These are phyloP conservation scores for Cladosporium sphaerospermum DNA, from an alignment of 2,329 filamentous ascomycete genomes.

Conservation along the genomic window DNA sequence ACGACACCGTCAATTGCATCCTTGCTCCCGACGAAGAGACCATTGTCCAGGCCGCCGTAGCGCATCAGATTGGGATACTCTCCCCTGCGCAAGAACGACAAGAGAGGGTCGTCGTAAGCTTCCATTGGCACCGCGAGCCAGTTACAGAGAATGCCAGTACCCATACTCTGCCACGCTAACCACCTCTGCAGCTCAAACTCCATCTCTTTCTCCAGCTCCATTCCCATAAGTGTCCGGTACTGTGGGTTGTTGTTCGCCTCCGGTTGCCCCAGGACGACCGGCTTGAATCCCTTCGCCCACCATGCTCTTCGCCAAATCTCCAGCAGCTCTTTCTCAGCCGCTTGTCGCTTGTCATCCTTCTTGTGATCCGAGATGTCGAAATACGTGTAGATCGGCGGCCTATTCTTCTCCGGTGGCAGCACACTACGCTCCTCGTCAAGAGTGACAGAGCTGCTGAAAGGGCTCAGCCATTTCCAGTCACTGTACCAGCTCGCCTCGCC, in stretches of 20 bases:
- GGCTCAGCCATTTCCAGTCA: slow-evolving; percentile 84
- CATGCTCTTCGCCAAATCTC: slow-evolving; percentile 86
- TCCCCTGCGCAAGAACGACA: slow-evolving; percentile 68
- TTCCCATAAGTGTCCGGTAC: slow-evolving; percentile 62
- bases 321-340: slow-evolving; percentile 72
- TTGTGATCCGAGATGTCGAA: slow-evolving; percentile 62
- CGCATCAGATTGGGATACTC: slow-evolving; percentile 68
- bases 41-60: slow-evolving; percentile 65
- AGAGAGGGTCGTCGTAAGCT: slow-evolving; percentile 61
- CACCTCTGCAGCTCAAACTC: slow-evolving; percentile 71
- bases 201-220: slow-evolving; percentile 55
- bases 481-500: slow-evolving; percentile 78
- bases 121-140: slow-evolving; percentile 83
- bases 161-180: slow-evolving; percentile 91
- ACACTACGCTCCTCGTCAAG: slow-evolving; percentile 78
- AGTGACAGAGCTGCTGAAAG: slow-evolving; percentile 74
- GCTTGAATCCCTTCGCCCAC: slow-evolving; percentile 90
- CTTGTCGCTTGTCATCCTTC: slow-evolving; percentile 57
- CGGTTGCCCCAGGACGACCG: slow-evolving; percentile 68
- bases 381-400: slow-evolving; percentile 82
- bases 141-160: slow-evolving; percentile 71
- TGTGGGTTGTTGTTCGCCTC: slow-evolving; percentile 80
- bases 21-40: slow-evolving; percentile 66
- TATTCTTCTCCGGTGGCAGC: slow-evolving; percentile 65
- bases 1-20: slow-evolving; percentile 39